These are phyloP conservation scores for Aspergillus arachidicola DNA, from an alignment of 2,329 filamentous ascomycete species.

Conservation along the genomic window DNA sequence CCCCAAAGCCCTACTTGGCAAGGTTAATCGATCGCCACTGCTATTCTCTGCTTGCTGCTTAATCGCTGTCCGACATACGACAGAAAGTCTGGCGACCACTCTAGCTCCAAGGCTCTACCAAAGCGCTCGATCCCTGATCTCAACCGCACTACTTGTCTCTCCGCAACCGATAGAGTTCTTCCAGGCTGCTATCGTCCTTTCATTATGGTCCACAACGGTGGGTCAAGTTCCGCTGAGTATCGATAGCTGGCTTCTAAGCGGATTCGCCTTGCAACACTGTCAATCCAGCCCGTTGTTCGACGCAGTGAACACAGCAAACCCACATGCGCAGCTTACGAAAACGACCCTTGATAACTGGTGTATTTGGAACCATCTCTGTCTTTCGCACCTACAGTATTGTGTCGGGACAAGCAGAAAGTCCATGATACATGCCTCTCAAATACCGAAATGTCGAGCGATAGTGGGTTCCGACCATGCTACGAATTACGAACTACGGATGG, in stretches of 20 bases:
- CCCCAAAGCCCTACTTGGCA: constrained; percentile 30
- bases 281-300: constrained; percentile 41
- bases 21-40: constrained; percentile 40
- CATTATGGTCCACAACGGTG: constrained; percentile 51
- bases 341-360: constrained; percentile 35
- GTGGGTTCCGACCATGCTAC: constrained; percentile 42
- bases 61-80: constrained; percentile 47
- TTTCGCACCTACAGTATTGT: constrained; percentile 51
- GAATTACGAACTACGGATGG: constrained; percentile 52
- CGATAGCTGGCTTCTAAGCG: constrained; percentile 50
- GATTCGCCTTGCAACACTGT: constrained; percentile 48
- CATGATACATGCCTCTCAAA: constrained; percentile 40
- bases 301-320: constrained; percentile 10
- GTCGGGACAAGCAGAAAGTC: constrained; percentile 46
- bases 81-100: constrained; percentile 39
- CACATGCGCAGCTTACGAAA: constrained; percentile 15
- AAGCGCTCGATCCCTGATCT: constrained; percentile 30
- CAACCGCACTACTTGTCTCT: constrained; percentile 35
- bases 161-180: constrained; percentile 49
- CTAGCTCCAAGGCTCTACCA: constrained; percentile 44
- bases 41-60: constrained; percentile 44
- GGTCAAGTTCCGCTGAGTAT: constrained; percentile 48
- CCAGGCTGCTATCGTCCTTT: constrained; percentile 46
- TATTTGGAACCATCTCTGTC: constrained; percentile 50
- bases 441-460: constrained; percentile 42